These are phyloP conservation scores for Cinnamomum micranthum DNA, from an alignment of 164 flowering plant species.

Conservation along the genomic window DNA sequence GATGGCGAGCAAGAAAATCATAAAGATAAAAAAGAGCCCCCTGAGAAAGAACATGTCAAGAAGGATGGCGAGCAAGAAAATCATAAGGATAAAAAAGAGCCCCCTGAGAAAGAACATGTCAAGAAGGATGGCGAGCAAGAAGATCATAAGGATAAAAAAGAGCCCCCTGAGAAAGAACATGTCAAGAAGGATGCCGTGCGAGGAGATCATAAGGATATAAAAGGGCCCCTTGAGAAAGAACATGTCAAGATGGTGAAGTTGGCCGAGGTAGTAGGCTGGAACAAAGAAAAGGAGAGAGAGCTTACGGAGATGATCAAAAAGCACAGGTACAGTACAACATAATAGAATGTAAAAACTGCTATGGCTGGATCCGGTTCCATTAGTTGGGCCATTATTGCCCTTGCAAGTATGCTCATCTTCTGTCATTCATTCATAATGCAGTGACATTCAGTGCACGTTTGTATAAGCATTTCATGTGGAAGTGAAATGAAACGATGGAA, in stretches of 20 bases:
- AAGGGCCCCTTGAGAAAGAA: not conserved
- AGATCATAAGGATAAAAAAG: too few species aligned
- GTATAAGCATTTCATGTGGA: too few species aligned
- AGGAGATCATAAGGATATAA: too few species aligned
- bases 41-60: not conserved
- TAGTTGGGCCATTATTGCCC: too few species aligned
- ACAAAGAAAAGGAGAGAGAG: not conserved
- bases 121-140: not conserved
- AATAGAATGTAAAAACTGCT: not conserved
- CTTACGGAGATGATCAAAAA: not conserved
- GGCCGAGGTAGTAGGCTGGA: not conserved
- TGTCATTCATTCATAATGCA: too few species aligned
- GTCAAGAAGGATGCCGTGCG: not conserved
- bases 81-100: too few species aligned
- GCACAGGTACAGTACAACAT: not conserved
- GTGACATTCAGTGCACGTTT: too few species aligned
- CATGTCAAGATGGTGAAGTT: not conserved
- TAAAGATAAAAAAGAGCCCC: too few species aligned
- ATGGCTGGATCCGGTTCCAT: too few species aligned
- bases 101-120: not conserved
- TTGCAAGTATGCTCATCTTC: too few species aligned
- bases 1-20: too few species aligned
- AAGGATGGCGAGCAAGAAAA: not conserved
- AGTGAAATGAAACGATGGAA: too few species aligned
- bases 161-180: not conserved